Evolutionary conservation across 192 early-diverging fungal genomes (phyloP).

Genomic region (Backusella sp.): DNA sequence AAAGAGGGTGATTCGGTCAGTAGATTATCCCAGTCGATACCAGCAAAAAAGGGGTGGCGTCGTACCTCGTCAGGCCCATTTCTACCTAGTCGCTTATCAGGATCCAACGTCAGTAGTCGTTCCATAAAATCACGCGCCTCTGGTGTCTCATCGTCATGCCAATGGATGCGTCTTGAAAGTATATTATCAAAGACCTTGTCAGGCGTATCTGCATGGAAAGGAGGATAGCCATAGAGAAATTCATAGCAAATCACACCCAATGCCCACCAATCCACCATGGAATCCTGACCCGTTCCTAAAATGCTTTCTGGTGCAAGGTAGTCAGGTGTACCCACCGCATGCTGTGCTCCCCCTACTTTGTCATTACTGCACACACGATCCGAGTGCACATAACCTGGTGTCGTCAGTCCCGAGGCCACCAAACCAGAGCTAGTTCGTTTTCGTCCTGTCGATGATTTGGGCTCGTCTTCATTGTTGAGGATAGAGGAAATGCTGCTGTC

Average conservation of each 20-base stretch:
- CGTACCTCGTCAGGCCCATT: constrained; percentile 77
- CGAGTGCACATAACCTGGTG: constrained; percentile 9
- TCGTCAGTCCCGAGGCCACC: constrained; percentile 1
- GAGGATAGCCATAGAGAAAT: constrained; percentile 79
- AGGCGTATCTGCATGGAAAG: constrained; percentile 77
- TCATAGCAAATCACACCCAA: constrained; percentile 88
- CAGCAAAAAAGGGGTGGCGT: constrained; percentile 72
- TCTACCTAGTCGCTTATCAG: constrained; percentile 64
- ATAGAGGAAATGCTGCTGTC: not conserved
- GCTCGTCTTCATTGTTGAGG: not conserved
- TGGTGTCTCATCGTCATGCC: constrained; percentile 65
- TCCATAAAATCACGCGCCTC: constrained; percentile 85
- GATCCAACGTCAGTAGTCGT: constrained; percentile 60
- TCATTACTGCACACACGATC: not conserved
- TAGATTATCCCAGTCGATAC: constrained; percentile 70
- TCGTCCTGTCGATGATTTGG: not conserved
- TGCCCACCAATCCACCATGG: constrained; percentile 92
- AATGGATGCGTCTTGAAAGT: constrained; percentile 69
- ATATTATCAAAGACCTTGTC: constrained; percentile 86
- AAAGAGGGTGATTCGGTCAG: constrained; percentile 69
- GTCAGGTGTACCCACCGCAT: constrained; percentile 80
- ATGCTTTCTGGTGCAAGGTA: constrained; percentile 89
- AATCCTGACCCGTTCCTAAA: constrained; percentile 78
- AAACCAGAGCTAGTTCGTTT: constrained; percentile 10
- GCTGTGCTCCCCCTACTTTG: not conserved